Evolutionary conservation across 2,329 filamentous ascomycete species (phyloP).

Genomic region (Cladosporium halotolerans): DNA sequence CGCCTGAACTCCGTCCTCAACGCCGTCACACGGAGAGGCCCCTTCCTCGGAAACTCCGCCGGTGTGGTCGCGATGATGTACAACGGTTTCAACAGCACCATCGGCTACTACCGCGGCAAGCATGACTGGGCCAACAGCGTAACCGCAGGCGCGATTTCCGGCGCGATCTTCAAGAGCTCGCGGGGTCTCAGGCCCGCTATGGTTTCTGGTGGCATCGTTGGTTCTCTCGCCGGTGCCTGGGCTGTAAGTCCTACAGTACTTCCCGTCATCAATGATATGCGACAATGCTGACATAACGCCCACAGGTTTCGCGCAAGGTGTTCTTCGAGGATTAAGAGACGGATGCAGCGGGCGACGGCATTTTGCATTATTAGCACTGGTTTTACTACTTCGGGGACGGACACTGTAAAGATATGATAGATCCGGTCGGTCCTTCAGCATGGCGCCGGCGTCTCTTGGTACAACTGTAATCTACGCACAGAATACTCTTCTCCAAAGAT

Average conservation of each 20-base stretch:
- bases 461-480: slow-evolving; percentile 9
- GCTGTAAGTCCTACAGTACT: slow-evolving; percentile 59
- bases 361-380: slow-evolving; percentile 4
- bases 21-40: slow-evolving; percentile 83
- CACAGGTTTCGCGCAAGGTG: slow-evolving; percentile 9
- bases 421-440: slow-evolving; percentile 11
- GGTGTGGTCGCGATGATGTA: slow-evolving; percentile 95
- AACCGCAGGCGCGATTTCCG: slow-evolving; percentile 75
- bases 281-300: background rate
- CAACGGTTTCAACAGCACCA: slow-evolving; percentile 82
- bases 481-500: slow-evolving; percentile 11
- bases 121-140: slow-evolving; percentile 90
- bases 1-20: slow-evolving; percentile 92
- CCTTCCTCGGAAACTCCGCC: slow-evolving; percentile 92
- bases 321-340: slow-evolving; percentile 9
- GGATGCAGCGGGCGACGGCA: background rate
- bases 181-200: slow-evolving; percentile 84
- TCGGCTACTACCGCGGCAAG: slow-evolving; percentile 73
- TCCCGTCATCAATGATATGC: background rate
- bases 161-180: slow-evolving; percentile 95
- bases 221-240: slow-evolving; percentile 78
- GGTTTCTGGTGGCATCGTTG: slow-evolving; percentile 88
- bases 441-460: slow-evolving; percentile 12
- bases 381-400: background rate
- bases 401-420: slow-evolving; percentile 12